These are phyloP conservation scores for Exophiala sp. DNA, from an alignment of 2,329 filamentous ascomycete species.

Conservation along the genomic window DNA sequence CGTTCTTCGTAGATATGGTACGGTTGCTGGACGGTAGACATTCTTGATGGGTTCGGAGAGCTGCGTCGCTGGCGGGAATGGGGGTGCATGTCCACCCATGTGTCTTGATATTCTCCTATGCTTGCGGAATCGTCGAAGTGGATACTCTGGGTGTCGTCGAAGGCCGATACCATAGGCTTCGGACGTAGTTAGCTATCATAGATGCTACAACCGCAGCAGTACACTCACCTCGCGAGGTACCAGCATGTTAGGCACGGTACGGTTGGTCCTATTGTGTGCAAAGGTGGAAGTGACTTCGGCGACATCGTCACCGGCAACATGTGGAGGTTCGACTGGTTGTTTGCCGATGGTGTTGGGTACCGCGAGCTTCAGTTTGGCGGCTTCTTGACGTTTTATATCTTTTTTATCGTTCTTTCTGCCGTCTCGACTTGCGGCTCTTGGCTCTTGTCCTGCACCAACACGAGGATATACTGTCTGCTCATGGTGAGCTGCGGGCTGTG, in stretches of 20 bases:
- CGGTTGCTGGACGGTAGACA: not conserved
- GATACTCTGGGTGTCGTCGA: slow-evolving; percentile 26
- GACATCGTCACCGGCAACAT: not conserved
- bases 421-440: slow-evolving; percentile 2
- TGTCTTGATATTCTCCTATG: slow-evolving; percentile 9
- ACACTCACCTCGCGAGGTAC: slow-evolving; percentile 1
- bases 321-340: slow-evolving; percentile 1
- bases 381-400: slow-evolving; percentile 2
- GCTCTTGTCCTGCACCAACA: not conserved
- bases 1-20: not conserved
- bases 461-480: slow-evolving; percentile 12
- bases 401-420: not conserved
- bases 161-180: slow-evolving; percentile 9
- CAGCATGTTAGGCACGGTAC: not conserved
- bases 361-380: slow-evolving; percentile 14
- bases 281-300: not conserved
- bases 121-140: slow-evolving; percentile 22
- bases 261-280: not conserved
- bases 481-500: slow-evolving; percentile 12
- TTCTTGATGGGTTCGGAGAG: not conserved
- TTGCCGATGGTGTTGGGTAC: slow-evolving; percentile 16
- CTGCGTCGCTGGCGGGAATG: not conserved
- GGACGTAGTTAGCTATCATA: not conserved
- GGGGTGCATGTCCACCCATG: not conserved
- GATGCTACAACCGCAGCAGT: not conserved